Base-by-base conservation (phyloP, 1,139 yeast genomes). In the Blastobotrys arbuscula region DNA sequence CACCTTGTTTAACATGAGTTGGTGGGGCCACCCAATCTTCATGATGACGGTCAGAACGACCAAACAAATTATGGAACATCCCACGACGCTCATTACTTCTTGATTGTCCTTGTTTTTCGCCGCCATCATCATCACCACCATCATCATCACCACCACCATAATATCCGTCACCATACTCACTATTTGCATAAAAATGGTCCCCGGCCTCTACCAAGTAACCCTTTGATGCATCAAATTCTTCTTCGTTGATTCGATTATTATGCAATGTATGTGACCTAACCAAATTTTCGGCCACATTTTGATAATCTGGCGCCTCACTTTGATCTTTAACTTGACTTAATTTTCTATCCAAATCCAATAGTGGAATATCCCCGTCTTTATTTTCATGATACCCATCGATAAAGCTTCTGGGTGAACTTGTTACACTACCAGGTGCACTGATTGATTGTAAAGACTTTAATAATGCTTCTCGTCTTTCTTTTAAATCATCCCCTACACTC, bases 1-100 rank as follows among this genome's bases (percentile, higher is more conserved):
- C 90, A 62, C 96, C 96, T 24, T 87, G 87, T 55, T 83, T 84
- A 6, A 86, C 88, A 48, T 77, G 78, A 39, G 75, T 70, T 0
- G 95, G 95, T 0, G 89, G 89, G 0, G 87, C 80, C 8, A 85
- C 72, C 48, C 77, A 84, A 18, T 75, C 78, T 37, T 69, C 72
- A 20, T 58, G 57, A 10, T 50, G 51, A 15, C 19, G 16, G 12
- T 9, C 8, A 18, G 15, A 7, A 24, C 28, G 10, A 28, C 31
- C 31, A 21, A 39, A 39, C 6, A 39, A 24, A 21, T 26, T 26
- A 33, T 21, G 37, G 10, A 37, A 13, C n/a, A n/a, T n/a, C 12
- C 33, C 21, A n/a, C 24, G 42, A 19, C 23, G 44, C 4, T 19
- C 15, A 19, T 39, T 30, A n/a, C n/a, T n/a, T n/a, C n/a, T n/a